Conservation (phyloP, 352 stramenopile species). For the Phytopythium boreale region DNA sequence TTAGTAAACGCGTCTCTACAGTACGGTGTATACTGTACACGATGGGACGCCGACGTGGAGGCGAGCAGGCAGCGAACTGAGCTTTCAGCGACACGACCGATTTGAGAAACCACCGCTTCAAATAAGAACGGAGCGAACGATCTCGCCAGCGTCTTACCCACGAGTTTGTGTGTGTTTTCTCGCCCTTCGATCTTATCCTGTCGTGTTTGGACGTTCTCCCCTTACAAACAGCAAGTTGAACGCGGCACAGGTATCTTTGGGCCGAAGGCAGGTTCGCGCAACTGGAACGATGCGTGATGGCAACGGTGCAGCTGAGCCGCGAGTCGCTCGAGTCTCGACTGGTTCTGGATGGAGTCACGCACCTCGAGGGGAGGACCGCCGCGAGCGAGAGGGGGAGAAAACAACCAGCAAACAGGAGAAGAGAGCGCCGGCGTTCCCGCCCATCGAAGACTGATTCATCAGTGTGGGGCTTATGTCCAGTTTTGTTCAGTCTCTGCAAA, state of each 20-base stretch:
- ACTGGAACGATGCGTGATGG: not conserved
- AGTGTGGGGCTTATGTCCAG: conserved; percentile 8
- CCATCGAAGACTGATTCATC: conserved; percentile 1
- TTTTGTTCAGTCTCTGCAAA: conserved; percentile 17
- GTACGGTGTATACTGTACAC: not conserved
- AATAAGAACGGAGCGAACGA: not conserved
- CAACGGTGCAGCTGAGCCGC: not conserved
- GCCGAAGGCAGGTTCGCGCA: not conserved
- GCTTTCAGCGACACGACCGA: not conserved
- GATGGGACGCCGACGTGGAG: not conserved
- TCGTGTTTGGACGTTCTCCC: not conserved
- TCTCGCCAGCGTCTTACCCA: not conserved
- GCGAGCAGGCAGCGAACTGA: not conserved
- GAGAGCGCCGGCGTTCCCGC: not conserved
- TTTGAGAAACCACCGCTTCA: not conserved
- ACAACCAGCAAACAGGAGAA: not conserved
- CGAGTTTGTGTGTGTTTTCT: not conserved
- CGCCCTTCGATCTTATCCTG: not conserved
- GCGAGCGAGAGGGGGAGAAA: not conserved
- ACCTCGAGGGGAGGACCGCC: not conserved
- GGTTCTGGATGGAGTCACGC: conserved; percentile 1
- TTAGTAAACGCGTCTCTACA: not conserved
- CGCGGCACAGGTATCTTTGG: not conserved
- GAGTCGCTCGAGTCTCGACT: not conserved
- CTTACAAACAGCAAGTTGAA: not conserved